These are phyloP conservation scores for Cryphonectria japonica DNA, from an alignment of 2,329 filamentous ascomycete genomes.

Conservation along the genomic window DNA sequence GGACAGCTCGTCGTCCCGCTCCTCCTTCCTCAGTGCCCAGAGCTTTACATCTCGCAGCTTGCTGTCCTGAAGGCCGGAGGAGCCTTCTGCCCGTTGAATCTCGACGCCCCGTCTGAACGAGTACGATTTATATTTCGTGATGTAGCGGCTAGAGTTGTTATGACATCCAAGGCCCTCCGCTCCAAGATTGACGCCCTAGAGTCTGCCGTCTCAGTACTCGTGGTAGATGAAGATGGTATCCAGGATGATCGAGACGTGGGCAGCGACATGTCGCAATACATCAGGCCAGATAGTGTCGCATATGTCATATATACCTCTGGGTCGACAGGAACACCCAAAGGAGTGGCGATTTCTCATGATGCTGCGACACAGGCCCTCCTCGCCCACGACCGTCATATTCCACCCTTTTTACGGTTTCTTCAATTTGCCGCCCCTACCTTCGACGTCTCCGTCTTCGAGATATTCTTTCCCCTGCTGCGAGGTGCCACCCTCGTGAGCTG, in stretches of 20 bases:
- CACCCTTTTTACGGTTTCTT: constrained; percentile 76
- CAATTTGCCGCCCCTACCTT: constrained; percentile 94
- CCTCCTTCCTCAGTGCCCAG: constrained; percentile 74
- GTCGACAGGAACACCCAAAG: constrained; percentile 87
- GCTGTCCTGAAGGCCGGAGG: constrained; percentile 80
- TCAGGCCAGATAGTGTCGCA: constrained; percentile 57
- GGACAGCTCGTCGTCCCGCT: constrained; percentile 68
- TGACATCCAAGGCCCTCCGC: constrained; percentile 61
- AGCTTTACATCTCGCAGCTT: constrained; percentile 77
- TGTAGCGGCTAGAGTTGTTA: constrained; percentile 68
- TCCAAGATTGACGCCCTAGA: constrained; percentile 43
- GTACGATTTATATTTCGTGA: constrained; percentile 82
- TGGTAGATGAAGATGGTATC: constrained; percentile 38
- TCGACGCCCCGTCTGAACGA: constrained; percentile 77
- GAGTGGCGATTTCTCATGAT: constrained; percentile 78
- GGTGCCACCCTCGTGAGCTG: constrained; percentile 75
- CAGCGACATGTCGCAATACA: constrained; percentile 15
- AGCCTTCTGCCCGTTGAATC: constrained; percentile 82
- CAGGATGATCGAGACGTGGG: neutral
- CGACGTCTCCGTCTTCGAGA: constrained; percentile 93
- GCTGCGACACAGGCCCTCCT: constrained; percentile 82
- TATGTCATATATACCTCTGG: constrained; percentile 96
- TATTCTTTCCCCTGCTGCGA: constrained; percentile 83
- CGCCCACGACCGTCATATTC: constrained; percentile 79
- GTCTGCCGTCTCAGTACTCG: constrained; percentile 40